Base-by-base conservation (phyloP, 78 protist species). In the Dictyostelium purpureum region DNA sequence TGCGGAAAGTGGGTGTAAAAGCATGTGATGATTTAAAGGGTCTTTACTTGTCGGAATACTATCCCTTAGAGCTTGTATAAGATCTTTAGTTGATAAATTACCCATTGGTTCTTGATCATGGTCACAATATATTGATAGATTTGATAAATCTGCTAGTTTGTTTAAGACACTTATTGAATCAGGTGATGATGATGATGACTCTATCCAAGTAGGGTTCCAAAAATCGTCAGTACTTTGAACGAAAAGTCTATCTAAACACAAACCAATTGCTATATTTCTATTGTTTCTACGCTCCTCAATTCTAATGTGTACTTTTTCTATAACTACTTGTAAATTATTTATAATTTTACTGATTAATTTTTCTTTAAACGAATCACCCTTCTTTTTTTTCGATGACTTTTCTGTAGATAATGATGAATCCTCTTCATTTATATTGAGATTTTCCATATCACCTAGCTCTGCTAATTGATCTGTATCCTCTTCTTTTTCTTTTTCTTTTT, bases 261-360 rank as follows among this genome's bases (percentile, higher is more conserved):
- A 14, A 28, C 92, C 92, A 37, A 85, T 37, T 18, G 92, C 92
- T 14, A 85, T 65, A 18, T 45, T 28, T 21, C 69, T 67, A 33
- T 74, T 70, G 6, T 28, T 35, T 35, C 26, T 52, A 47, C 54
- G 70, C 40, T 82, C 81, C 61, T 85, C 92, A 45, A 71, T 71
- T 73, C 92, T 31, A 85, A 85, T 85, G 61, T 85, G 92, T n/a
- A 85, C 35, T 24, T 85, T 85, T 57, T 85, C 92, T 21, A 85
- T 40, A 3, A 85, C 76, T n/a, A 85, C 65, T 57, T 85, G 92
- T 28, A 85, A 5, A 47, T 85, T 85, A 37, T 85, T 85, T 14
- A 85, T 56, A 33, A 85, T 85, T 77, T 69, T 85, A 11, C 74
- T 61, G 10, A 85, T n/a, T 31, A 85, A 45, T 61, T 85, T 85